Evolutionary conservation across 257 asterid genomes (phyloP).

Genomic region (Ophiorrhiza pumila): DNA sequence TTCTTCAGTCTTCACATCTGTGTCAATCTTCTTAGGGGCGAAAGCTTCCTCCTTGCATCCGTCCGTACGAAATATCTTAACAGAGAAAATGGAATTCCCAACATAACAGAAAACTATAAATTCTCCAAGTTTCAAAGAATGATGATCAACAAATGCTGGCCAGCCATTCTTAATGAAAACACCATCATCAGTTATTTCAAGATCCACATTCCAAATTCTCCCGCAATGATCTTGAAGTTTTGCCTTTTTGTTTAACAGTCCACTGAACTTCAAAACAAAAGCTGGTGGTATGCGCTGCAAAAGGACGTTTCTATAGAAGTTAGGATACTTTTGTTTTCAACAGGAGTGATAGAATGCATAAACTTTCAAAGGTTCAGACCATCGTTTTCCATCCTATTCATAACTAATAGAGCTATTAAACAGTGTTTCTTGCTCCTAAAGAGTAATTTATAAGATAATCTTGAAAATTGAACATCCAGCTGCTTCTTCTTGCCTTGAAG

Average conservation of each 20-base stretch:
- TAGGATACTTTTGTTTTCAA: too few relatives aligned
- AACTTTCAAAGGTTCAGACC: too few relatives aligned
- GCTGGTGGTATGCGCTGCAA: too few relatives aligned
- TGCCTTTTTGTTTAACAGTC: constrained; percentile 20
- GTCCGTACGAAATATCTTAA: constrained; percentile 28
- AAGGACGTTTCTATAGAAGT: too few relatives aligned
- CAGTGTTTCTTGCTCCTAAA: too few relatives aligned
- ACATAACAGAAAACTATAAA: constrained; percentile 34
- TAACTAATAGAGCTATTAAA: too few relatives aligned
- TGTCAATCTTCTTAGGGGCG: neutral
- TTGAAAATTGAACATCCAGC: too few relatives aligned
- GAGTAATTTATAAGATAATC: too few relatives aligned
- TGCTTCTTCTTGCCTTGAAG: too few relatives aligned
- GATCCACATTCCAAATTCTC: constrained; percentile 30
- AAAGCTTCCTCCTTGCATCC: constrained; percentile 35
- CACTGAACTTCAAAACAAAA: constrained; percentile 24
- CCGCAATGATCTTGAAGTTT: constrained; percentile 30
- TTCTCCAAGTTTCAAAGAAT: constrained; percentile 33
- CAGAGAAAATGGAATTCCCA: constrained; percentile 22
- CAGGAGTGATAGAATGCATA: too few relatives aligned
- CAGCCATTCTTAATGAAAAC: constrained; percentile 36
- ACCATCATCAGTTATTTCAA: constrained; percentile 27
- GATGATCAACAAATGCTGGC: constrained; percentile 28
- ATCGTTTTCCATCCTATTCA: too few relatives aligned
- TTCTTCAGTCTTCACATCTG: constrained; percentile 14